Base-by-base conservation (phyloP, 1,284 basidiomycete genomes). In the Volvariella volvacea region DNA sequence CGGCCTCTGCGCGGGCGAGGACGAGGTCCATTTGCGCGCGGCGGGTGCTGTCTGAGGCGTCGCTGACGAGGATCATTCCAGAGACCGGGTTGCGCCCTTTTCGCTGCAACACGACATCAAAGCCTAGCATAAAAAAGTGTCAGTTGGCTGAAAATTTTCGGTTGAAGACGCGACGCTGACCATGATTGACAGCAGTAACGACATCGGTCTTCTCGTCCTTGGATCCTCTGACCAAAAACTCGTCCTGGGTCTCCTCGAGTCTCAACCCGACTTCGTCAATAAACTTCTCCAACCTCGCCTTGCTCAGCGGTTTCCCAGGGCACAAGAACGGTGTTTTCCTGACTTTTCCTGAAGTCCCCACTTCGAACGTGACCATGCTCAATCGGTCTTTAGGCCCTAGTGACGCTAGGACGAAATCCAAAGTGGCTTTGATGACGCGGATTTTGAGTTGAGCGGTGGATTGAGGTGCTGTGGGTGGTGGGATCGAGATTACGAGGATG, bases 21-120 rank as follows among this genome's bases (percentile, higher is more conserved):
- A 97, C 92, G 15, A 99, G 77, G 57, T 98, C 93, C 92, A 99
- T 97, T 65, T 97, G 92, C n/a, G 91, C 89, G n/a, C 92, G 83
- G 41, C 90, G 81, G 9, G 93, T 91, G 50, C 80, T 85, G 57
- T 97, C 93, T 3, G 86, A 73, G 1, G 90, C 85, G 59, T 99
- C 95, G 62, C 90, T 92, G 53, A 98, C 83, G 17, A 99, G 76
- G 38, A 97, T 67, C 82, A 99, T 89, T 15, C 92, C 92, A 0
- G 90, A 86, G 12, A 94, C 66, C 0, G 92, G 81, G 61, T 96
- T 97, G 54, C 90, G 88, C 31, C 81, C 70, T 69, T 95, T 96
- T 48, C 95, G 86, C 60, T 96, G 93, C 21, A 99, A 68, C 14
- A 97, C 86, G 21, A 94, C 83, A 60, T 99, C 95, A 17, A 98